Evolutionary conservation across 148 eudicot genomes (phyloP), one percentile per base, ranked within the genome.

Genomic region (Fagopyrum homotropicum): DNA sequence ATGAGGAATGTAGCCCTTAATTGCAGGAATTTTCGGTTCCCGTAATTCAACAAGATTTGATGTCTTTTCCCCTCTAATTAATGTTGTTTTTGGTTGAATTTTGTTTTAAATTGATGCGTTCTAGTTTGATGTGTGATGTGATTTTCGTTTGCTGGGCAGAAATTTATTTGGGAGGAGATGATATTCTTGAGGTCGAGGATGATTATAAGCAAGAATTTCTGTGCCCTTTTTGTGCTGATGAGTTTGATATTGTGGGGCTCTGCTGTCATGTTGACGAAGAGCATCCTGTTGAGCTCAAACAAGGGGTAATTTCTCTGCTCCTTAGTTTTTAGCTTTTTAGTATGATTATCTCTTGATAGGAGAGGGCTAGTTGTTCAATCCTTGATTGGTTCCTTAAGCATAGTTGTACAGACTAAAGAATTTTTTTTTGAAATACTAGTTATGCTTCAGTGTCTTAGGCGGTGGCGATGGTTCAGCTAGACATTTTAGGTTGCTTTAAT

Each of bases 241-340:
- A 92, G 79, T 92, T 88, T 73, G 97, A 95, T 76, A 84, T 90
- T 66, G 97, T 95, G 35, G 97, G 97, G 57, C 87, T 95, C 6
- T 92, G 90, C 80, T 95, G 97, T 76, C 99, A 95, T 80, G 85
- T 95, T 72, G 97, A 95, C 56, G 97, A 92, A 63, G 97, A 90
- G 75, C 97, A 95, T 77, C 81, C 85, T 45, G 83, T 92, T 55
- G 93, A 90, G 76, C 85, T 88, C 75, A 92, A 90, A 73, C 83
- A 84, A 78, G 97, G 99, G 99, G 99, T 95, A 89, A 80, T n/a
- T 66, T 35, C 22, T 45, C 30, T 22, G 26, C 26, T 2, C 29
- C 45, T 48, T 45, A 59, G 7, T 40, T 51, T 72, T 35, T 66
- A 66, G 45, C 45, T 59, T 59, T 59, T 59, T 59, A 10, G 64